Evolutionary conservation across 306 rosid genomes (phyloP).

Genomic region (Casuarina cunninghamiana): DNA sequence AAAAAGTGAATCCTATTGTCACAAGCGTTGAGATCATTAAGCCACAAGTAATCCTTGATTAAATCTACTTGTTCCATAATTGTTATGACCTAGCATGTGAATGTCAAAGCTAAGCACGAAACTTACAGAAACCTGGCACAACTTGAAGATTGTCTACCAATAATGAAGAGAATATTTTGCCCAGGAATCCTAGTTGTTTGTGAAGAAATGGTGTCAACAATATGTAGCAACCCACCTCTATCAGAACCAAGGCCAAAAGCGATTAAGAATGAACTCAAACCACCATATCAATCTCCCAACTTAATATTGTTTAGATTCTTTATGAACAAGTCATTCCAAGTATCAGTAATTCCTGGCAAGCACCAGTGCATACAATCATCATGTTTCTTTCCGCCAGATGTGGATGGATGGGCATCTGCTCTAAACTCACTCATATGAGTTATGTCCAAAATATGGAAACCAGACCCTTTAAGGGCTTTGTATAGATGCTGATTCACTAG

Average conservation of each 20-base stretch:
- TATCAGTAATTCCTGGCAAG: slow-evolving; percentile 87
- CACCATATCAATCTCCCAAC: slow-evolving; percentile 37
- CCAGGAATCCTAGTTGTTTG: no score
- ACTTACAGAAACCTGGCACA: background rate
- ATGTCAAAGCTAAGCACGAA: background rate
- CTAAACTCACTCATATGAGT: slow-evolving; percentile 83
- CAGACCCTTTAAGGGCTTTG: slow-evolving; percentile 58
- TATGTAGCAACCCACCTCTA: background rate
- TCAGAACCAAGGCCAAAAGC: slow-evolving; percentile 1
- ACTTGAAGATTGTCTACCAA: no score
- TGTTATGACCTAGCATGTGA: background rate
- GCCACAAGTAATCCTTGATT: background rate
- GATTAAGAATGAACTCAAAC: background rate
- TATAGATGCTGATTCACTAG: slow-evolving; percentile 69
- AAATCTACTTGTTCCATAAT: background rate
- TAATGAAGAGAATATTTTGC: no score
- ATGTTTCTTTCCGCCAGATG: slow-evolving; percentile 79
- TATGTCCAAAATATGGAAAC: slow-evolving; percentile 67
- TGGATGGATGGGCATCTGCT: slow-evolving; percentile 92
- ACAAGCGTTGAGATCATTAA: background rate
- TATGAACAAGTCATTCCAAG: slow-evolving; percentile 81
- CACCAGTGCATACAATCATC: slow-evolving; percentile 98
- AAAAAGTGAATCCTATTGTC: no score
- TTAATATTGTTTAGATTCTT: slow-evolving; percentile 41
- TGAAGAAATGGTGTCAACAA: background rate